A percentile compares a stretch with the other conserved stretches of the same genome.
These are phyloP conservation scores for Syzygium oleosum DNA, from an alignment of 345 rosid genomes.

Conservation along the genomic window DNA sequence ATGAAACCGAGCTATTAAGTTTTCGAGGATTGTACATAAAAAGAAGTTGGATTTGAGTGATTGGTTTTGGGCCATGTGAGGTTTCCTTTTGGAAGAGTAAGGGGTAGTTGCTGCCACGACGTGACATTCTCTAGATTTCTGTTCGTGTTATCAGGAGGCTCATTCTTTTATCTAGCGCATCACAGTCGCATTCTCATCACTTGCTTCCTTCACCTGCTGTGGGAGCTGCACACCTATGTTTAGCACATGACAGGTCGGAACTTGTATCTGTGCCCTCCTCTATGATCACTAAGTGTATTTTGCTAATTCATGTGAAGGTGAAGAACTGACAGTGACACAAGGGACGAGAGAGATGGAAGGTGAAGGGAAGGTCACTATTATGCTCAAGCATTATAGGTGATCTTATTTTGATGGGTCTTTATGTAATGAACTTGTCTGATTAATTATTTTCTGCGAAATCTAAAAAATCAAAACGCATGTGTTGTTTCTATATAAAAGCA, in stretches of 20 bases:
- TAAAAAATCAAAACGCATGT: not conserved
- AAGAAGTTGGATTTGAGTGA: not conserved
- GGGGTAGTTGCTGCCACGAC: not conserved
- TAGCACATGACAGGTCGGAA: not conserved
- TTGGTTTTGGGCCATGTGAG: not conserved
- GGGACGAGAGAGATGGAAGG: not conserved
- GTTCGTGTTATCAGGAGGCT: not conserved
- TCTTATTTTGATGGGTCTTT: not conserved
- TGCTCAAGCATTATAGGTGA: not conserved
- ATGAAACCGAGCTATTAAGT: slow-evolving; percentile 34
- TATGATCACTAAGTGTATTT: not conserved
- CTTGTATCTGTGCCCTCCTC: not conserved
- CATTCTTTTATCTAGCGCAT: not conserved
- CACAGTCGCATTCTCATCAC: not conserved
- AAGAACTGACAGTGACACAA: not conserved
- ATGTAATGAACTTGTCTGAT: not conserved
- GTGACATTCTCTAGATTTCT: not conserved
- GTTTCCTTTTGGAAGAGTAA: not conserved
- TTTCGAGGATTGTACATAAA: not conserved
- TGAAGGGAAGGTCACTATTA: not conserved
- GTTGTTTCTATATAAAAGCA: not conserved
- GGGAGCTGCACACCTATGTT: not conserved
- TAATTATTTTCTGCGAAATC: not conserved
- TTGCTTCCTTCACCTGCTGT: not conserved
- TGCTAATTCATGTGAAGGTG: not conserved